Conservation (phyloP, 1,139 yeast genomes). For the Kluyveromyces marxianus region DNA sequence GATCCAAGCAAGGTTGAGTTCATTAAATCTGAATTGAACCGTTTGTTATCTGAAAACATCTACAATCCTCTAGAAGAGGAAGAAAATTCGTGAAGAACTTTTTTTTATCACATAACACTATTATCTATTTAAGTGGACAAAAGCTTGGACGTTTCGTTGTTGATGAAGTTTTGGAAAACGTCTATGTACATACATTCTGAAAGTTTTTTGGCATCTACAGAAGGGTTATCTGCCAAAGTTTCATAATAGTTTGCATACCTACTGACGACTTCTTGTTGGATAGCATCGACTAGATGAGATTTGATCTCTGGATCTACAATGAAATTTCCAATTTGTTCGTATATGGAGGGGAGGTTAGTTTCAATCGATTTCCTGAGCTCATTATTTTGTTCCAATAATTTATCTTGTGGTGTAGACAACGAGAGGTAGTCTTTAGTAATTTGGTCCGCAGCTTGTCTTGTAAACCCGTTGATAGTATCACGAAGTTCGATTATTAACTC, state of each 20-base stretch:
- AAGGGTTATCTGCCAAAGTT: constrained; percentile 17
- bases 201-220: constrained; percentile 21
- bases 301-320: constrained; percentile 41
- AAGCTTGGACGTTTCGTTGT: constrained; percentile 13
- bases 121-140: constrained; percentile 3
- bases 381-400: constrained; percentile 13
- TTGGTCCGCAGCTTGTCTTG: constrained; percentile 36
- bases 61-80: constrained; percentile 80
- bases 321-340: constrained; percentile 41
- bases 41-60: constrained; percentile 69
- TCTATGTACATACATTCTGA: constrained; percentile 23
- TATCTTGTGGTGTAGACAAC: constrained; percentile 7
- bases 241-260: constrained; percentile 41
- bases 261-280: constrained; percentile 47
- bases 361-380: constrained; percentile 44
- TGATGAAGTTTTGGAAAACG: constrained; percentile 19
- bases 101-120: not conserved
- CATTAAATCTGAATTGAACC: constrained; percentile 70
- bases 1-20: constrained; percentile 68
- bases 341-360: constrained; percentile 47
- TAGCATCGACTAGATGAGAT: constrained; percentile 48
- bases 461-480: constrained; percentile 59
- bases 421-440: constrained; percentile 26
- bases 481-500: constrained; percentile 72
- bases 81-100: constrained; percentile 25